Percentiles rank a stretch among this genome's conserved stretches.
Evolutionary conservation across 441 rosid species (phyloP).

Genomic region (Isatis lusitanica): DNA sequence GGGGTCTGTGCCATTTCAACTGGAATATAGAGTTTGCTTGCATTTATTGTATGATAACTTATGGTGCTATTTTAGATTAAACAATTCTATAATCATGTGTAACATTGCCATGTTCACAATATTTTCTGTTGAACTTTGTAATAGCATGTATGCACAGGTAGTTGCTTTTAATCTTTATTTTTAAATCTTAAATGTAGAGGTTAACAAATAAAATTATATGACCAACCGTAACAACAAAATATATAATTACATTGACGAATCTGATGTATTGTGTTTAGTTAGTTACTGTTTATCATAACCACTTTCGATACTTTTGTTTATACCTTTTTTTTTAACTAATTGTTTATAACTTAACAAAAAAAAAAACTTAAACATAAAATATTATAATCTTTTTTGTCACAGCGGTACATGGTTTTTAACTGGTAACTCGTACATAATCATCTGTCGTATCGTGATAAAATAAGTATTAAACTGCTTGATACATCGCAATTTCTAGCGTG

Average conservation of each 20-base stretch:
- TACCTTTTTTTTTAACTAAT: too few relatives aligned
- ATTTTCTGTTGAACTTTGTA: too few relatives aligned
- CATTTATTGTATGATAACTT: too few relatives aligned
- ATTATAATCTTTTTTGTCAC: not conserved
- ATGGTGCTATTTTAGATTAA: too few relatives aligned
- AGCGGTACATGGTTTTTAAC: not conserved
- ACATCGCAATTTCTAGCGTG: not conserved
- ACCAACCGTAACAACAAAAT: not conserved
- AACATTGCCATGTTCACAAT: too few relatives aligned
- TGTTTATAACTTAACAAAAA: too few relatives aligned
- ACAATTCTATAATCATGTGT: too few relatives aligned
- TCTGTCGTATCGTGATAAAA: not conserved
- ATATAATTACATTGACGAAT: not conserved
- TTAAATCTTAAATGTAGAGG: not conserved
- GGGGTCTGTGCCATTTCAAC: too few relatives aligned
- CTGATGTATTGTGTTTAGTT: not conserved
- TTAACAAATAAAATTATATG: not conserved
- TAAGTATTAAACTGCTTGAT: not conserved
- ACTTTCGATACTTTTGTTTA: not conserved
- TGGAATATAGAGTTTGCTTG: too few relatives aligned
- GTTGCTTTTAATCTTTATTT: not conserved
- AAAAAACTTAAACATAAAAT: too few relatives aligned
- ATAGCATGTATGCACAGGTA: too few relatives aligned
- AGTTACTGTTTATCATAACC: not conserved
- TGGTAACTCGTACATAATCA: conserved; percentile 1